Evolutionary conservation across 116 monocot genomes (phyloP).

Genomic region (Trichopus zeylanicus): DNA sequence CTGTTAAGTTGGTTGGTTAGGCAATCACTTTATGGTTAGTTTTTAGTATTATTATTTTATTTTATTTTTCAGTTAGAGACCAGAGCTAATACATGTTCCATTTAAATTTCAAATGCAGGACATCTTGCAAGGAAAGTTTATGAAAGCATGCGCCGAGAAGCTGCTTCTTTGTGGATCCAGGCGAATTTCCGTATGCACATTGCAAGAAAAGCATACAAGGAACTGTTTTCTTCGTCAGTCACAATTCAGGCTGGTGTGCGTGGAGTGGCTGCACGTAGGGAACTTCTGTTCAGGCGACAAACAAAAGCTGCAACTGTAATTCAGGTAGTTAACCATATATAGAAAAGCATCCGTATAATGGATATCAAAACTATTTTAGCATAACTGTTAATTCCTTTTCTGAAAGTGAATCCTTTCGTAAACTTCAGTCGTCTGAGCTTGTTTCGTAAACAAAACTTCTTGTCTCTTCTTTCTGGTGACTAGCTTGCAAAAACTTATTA

Average conservation of each 20-base stretch:
- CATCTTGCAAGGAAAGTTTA: conserved; percentile 43
- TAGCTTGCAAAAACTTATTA: too few relatives aligned
- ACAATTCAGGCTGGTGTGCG: conserved; percentile 60
- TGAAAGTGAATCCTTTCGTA: too few relatives aligned
- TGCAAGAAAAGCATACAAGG: conserved; percentile 45
- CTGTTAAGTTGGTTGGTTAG: too few relatives aligned
- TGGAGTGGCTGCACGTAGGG: conserved; percentile 63
- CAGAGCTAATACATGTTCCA: not conserved
- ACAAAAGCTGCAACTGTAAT: conserved; percentile 64
- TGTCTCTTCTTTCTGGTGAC: too few relatives aligned
- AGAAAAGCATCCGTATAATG: too few relatives aligned
- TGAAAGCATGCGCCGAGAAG: conserved; percentile 41
- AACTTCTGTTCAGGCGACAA: conserved; percentile 39
- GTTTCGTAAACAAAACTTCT: not conserved
- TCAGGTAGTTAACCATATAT: conserved; percentile 53
- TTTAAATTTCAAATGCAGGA: conserved; percentile 33
- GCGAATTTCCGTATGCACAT: conserved; percentile 43
- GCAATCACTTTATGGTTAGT: too few relatives aligned
- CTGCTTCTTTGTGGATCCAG: conserved; percentile 63
- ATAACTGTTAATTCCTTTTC: too few relatives aligned
- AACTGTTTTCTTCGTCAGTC: conserved; percentile 29
- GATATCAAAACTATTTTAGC: too few relatives aligned
- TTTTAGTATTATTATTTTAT: too few relatives aligned
- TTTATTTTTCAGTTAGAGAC: too few relatives aligned
- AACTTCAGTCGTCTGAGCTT: too few relatives aligned